Percentiles rank a stretch among this genome's conserved stretches.
Evolutionary conservation across 2,329 filamentous ascomycete genomes (phyloP).

Genomic region (Neonectria punicea): DNA sequence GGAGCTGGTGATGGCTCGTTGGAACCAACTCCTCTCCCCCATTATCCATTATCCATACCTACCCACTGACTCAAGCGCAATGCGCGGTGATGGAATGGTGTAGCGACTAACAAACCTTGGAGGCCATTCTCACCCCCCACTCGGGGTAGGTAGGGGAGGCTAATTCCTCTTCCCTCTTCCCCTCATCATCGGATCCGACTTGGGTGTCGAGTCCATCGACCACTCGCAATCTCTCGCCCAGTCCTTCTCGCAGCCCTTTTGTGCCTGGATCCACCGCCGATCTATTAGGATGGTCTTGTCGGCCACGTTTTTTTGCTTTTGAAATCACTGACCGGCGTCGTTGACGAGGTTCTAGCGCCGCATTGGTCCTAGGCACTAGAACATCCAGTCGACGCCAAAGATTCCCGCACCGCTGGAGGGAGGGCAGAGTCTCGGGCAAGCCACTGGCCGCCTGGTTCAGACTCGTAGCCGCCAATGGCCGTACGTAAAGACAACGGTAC

Average conservation of each 20-base stretch:
- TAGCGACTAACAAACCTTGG: constrained; percentile 16
- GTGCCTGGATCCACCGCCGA: constrained; percentile 15
- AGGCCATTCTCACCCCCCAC: neutral
- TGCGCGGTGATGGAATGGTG: constrained; percentile 6
- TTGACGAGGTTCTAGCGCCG: constrained; percentile 30
- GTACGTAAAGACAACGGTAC: constrained; percentile 18
- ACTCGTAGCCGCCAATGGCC: constrained; percentile 6
- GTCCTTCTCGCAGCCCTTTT: neutral
- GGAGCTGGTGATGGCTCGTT: constrained; percentile 1
- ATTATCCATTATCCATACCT: neutral
- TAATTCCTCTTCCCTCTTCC: neutral
- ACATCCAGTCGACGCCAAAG: constrained; percentile 16
- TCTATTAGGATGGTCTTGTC: constrained; percentile 18
- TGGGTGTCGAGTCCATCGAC: neutral
- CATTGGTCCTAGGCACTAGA: constrained; percentile 22
- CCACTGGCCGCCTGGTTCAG: constrained; percentile 10
- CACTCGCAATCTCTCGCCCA: neutral
- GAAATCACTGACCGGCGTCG: constrained; percentile 17
- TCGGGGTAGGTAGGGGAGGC: neutral
- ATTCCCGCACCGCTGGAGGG: constrained; percentile 4
- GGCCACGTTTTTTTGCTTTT: constrained; percentile 29
- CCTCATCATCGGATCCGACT: neutral
- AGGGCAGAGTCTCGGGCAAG: constrained; percentile 3
- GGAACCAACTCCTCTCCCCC: neutral
- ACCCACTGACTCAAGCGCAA: constrained; percentile 19